Evolutionary conservation across 257 asterid genomes (phyloP).

Genomic region (Solanum lignicaule): DNA sequence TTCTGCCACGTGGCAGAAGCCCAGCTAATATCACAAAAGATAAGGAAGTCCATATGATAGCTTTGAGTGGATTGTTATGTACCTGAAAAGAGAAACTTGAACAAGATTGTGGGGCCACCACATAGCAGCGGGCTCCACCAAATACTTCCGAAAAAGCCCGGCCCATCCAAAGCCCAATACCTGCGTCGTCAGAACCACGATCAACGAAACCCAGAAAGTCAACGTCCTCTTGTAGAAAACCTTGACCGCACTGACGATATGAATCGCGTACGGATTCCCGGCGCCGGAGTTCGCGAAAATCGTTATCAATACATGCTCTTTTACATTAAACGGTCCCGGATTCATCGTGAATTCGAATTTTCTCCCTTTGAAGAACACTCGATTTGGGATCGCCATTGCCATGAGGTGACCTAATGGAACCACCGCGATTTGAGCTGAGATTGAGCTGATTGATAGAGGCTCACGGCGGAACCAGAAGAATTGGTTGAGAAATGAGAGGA

Average conservation of each 20-base stretch:
- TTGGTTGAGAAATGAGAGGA: slow-evolving; percentile 16
- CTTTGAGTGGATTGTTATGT: neutral
- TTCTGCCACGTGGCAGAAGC: neutral
- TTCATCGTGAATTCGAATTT: neutral
- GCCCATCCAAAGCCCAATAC: slow-evolving; percentile 12
- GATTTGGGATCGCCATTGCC: neutral
- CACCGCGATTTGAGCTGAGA: slow-evolving; percentile 3
- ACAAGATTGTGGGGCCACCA: slow-evolving; percentile 8
- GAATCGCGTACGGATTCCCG: slow-evolving; percentile 3
- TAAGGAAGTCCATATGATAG: neutral
- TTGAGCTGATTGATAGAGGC: slow-evolving; percentile 4
- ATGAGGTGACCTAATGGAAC: neutral
- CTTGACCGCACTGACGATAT: slow-evolving; percentile 1
- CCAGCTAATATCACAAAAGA: neutral
- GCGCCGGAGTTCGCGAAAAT: slow-evolving; percentile 6
- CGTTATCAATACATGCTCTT: slow-evolving; percentile 4
- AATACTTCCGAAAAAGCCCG: slow-evolving; percentile 1
- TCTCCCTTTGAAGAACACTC: neutral
- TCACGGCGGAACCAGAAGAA: slow-evolving; percentile 17
- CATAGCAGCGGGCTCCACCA: slow-evolving; percentile 11
- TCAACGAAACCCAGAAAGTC: neutral
- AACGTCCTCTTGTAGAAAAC: neutral
- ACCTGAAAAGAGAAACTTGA: slow-evolving; percentile 5
- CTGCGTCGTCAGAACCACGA: slow-evolving; percentile 3
- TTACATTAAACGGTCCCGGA: neutral